A percentile compares a stretch with the other conserved stretches of the same genome.
These are phyloP conservation scores for Rhizopogon vesiculosus DNA, from an alignment of 768 basidiomycete genomes.

Conservation along the genomic window DNA sequence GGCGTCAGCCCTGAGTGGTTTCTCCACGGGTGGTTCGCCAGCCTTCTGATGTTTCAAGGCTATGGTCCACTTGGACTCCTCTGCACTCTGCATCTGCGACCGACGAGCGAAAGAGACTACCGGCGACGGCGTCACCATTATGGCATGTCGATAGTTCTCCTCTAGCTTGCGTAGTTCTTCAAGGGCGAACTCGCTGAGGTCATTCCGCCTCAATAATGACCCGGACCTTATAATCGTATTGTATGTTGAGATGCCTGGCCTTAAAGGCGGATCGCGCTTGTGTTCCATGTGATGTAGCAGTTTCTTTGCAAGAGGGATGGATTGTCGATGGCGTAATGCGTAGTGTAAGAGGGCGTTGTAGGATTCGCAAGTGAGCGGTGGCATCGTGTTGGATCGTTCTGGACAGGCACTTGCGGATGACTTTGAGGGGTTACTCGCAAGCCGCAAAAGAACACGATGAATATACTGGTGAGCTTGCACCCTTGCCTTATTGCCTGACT, in stretches of 20 bases:
- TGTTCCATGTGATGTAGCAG: constrained; percentile 55
- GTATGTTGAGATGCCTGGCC: constrained; percentile 46
- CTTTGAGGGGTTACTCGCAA: constrained; percentile 24
- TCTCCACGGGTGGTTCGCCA: not conserved
- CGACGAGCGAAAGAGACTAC: not conserved
- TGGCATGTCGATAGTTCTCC: constrained; percentile 19
- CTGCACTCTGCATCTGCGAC: not conserved
- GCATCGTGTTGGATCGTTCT: constrained; percentile 17
- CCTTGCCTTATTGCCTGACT: constrained; percentile 14
- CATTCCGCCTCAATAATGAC: constrained; percentile 42
- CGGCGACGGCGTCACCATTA: constrained; percentile 12
- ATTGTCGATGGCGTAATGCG: constrained; percentile 55
- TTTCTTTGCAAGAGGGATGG: constrained; percentile 39
- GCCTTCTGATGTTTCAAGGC: not conserved
- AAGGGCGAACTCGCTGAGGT: constrained; percentile 37
- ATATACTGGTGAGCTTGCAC: constrained; percentile 45
- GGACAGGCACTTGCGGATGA: not conserved
- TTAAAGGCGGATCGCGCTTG: constrained; percentile 33
- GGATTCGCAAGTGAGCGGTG: constrained; percentile 32
- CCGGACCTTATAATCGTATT: constrained; percentile 57
- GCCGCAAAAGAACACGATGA: constrained; percentile 39
- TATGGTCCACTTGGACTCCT: not conserved
- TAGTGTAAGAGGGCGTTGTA: constrained; percentile 69
- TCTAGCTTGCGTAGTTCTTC: constrained; percentile 24
- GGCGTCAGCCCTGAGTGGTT: constrained; percentile 30